Conservation (phyloP, 2,329 filamentous ascomycete genomes). For the Aspergillus candidus region DNA sequence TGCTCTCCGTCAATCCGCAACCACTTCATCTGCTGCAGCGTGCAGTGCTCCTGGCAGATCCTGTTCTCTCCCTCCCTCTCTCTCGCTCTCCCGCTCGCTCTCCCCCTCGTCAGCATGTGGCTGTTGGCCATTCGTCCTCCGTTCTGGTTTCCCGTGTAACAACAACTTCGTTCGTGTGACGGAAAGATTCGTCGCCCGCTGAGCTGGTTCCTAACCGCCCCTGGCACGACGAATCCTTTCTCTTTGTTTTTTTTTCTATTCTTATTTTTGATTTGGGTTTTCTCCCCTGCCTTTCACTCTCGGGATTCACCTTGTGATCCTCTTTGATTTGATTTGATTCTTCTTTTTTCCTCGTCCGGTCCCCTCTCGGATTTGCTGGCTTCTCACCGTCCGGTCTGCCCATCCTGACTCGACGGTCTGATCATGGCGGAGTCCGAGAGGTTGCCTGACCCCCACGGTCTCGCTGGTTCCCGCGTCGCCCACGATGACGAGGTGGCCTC, state of each 20-base stretch:
- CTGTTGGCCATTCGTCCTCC: slow-evolving; percentile 28
- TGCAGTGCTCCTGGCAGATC: background rate
- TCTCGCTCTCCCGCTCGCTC: slow-evolving; percentile 3
- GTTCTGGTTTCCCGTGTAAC: slow-evolving; percentile 29
- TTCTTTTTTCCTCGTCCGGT: slow-evolving; percentile 16
- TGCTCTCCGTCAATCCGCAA: no score
- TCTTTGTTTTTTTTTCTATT: slow-evolving; percentile 5
- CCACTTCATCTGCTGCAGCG: no score
- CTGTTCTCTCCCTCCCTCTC: background rate
- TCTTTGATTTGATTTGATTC: slow-evolving; percentile 1
- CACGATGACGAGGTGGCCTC: slow-evolving; percentile 23
- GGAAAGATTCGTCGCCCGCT: slow-evolving; percentile 12
- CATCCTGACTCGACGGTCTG: slow-evolving; percentile 22
- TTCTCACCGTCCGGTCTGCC: slow-evolving; percentile 26
- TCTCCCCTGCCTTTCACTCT: slow-evolving; percentile 1
- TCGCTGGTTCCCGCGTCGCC: slow-evolving; percentile 23
- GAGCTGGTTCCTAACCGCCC: slow-evolving; percentile 3
- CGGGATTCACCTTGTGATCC: background rate
- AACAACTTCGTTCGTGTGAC: slow-evolving; percentile 25
- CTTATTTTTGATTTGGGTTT: background rate
- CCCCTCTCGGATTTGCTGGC: slow-evolving; percentile 33
- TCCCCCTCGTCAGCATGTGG: slow-evolving; percentile 28
- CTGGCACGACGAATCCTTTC: slow-evolving; percentile 3
- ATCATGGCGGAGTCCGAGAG: slow-evolving; percentile 35
- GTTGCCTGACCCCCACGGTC: slow-evolving; percentile 29